These are phyloP conservation scores for Pezicula carpinea DNA, from an alignment of 2,329 filamentous ascomycete species.

Conservation along the genomic window DNA sequence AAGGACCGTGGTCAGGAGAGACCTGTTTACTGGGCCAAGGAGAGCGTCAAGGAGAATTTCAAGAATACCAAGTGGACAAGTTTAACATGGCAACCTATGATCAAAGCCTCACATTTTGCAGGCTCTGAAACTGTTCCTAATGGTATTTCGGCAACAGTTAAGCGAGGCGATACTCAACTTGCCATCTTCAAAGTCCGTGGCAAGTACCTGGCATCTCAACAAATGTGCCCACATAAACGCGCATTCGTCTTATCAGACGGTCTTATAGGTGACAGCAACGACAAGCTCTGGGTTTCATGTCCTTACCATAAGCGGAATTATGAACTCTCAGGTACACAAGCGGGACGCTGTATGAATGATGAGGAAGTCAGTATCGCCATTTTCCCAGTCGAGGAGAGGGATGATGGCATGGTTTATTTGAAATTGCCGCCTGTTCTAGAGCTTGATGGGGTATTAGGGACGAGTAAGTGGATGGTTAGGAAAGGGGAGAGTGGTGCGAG, in stretches of 20 bases:
- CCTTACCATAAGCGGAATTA: constrained; percentile 90
- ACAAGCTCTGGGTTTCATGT: constrained; percentile 79
- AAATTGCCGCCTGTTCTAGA: constrained; percentile 77
- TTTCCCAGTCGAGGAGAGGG: constrained; percentile 70
- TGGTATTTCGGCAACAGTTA: constrained; percentile 71
- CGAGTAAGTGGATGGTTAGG: constrained; percentile 71
- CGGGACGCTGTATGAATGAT: constrained; percentile 73
- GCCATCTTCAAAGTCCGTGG: constrained; percentile 81
- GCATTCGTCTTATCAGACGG: constrained; percentile 87
- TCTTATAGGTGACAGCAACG: constrained; percentile 57
- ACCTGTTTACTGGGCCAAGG: constrained; percentile 73
- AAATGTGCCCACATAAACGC: constrained; percentile 93
- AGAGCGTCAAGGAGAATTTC: constrained; percentile 67
- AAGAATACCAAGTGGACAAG: constrained; percentile 60
- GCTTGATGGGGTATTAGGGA: constrained; percentile 74
- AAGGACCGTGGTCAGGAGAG: constrained; percentile 68
- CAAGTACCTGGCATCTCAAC: constrained; percentile 78
- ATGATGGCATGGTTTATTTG: constrained; percentile 74
- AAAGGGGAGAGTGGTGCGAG: constrained; percentile 54
- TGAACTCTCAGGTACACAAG: constrained; percentile 60
- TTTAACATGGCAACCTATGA: constrained; percentile 75
- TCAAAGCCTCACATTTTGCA: constrained; percentile 65
- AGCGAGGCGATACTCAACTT: constrained; percentile 83
- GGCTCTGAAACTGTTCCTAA: constrained; percentile 59
- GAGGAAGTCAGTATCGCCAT: constrained; percentile 73